These are phyloP conservation scores for Erythrobasidium hasegawianum DNA, from an alignment of 1,284 basidiomycete genomes.

Conservation along the genomic window DNA sequence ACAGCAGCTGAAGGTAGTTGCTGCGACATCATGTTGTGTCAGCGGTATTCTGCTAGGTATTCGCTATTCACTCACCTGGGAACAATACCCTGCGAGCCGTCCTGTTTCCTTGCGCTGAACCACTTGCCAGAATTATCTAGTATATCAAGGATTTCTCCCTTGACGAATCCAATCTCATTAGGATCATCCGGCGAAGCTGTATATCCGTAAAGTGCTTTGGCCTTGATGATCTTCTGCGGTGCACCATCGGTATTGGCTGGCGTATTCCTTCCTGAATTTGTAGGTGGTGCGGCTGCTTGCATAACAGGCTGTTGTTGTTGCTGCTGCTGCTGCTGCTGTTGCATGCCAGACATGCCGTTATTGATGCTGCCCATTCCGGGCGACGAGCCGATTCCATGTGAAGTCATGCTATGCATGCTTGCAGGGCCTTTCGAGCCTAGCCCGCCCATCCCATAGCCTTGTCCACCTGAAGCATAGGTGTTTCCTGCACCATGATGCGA, in stretches of 20 bases:
- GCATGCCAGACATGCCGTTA: not conserved
- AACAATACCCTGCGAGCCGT: conserved; percentile 70
- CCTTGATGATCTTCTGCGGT: conserved; percentile 53
- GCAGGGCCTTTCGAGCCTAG: not conserved
- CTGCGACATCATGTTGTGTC: not conserved
- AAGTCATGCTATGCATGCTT: not conserved
- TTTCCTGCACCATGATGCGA: conserved; percentile 10
- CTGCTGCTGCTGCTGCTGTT: not conserved
- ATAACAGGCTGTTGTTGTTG: not conserved
- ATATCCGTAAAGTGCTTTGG: conserved; percentile 85
- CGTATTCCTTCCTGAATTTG: not conserved
- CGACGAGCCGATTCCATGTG: not conserved
- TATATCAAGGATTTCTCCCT: conserved; percentile 91
- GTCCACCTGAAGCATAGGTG: conserved; percentile 20
- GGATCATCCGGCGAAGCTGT: conserved; percentile 88
- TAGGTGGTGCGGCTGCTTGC: not conserved
- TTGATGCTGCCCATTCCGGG: conserved; percentile 15
- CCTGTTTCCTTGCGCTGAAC: conserved; percentile 68
- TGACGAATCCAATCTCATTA: conserved; percentile 89
- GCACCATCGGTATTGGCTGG: not conserved
- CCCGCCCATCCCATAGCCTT: conserved; percentile 13
- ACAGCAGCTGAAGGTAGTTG: not conserved
- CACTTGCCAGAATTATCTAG: conserved; percentile 70
- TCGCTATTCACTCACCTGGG: conserved; percentile 46
- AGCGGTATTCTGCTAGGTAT: not conserved